Base-by-base conservation (phyloP, 2,329 filamentous ascomycete species). In the Daldinia eschscholtzii region DNA sequence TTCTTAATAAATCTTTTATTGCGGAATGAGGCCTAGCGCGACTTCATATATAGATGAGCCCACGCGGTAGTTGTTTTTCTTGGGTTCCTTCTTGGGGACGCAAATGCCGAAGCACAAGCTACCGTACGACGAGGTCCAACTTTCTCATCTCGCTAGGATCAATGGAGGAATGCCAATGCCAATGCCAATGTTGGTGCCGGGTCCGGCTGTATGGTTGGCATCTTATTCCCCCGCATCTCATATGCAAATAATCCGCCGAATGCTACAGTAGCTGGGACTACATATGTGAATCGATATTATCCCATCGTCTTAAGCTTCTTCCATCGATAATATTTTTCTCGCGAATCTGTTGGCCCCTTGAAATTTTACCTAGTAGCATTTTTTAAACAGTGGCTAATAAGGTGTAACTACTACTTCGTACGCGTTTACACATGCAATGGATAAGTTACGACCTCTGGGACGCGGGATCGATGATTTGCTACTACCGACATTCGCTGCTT, bases 401-500 rank as follows among this genome's bases (percentile, higher is more conserved):
- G 20, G 20, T 23, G 20, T 23, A n/a, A n/a, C n/a, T n/a, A 23
- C 4, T 15, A 1, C 35, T 13, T 39, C 4, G 35, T 26, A 28
- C 3, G 15, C 4, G 6, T 52, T 33, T 52, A 52, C 46, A 9
- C n/a, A 18, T 15, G 44, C 39, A n/a, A 75, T 76, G 74, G 74
- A 75, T 12, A 66, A 74, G 59, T 62, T 75, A 28, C 69, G 58
- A 18, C 33, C 64, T 5, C 39, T 76, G 4, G 73, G 73, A 3
- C 59, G 62, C 18, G 56, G 13, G 33, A 67, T 75, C 35, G 61
- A 68, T 4, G 71, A 74, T 33, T 55, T 75, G 35, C 41, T 77
- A 1, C 15, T 68, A 5, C 74, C 75, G 6, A 78, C 76, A 3
- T 73, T 77, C 50, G 70, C 57, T 1, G 72, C 69, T 5, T 78